phyloP scores from a whole-genome alignment of 2,329 filamentous ascomycete species.

The Aspergillus texensis region DNA sequence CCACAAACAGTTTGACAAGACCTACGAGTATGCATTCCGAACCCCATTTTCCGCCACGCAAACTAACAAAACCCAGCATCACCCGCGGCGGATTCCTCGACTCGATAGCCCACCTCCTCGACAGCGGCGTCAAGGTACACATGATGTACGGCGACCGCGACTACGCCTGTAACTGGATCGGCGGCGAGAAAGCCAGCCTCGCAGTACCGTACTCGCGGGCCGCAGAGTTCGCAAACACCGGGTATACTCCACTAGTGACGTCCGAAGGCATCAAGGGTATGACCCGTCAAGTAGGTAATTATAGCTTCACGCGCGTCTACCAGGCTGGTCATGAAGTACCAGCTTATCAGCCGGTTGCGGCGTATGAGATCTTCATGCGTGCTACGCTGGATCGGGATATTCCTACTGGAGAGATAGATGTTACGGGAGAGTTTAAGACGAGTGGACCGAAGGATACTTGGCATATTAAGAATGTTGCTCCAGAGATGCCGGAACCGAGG shows the following conservation, averaged over 20 bases:
- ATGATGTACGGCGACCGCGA: slow-evolving; percentile 63
- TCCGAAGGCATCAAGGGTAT: slow-evolving; percentile 48
- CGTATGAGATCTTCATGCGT: slow-evolving; percentile 58
- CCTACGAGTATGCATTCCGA: slow-evolving; percentile 42
- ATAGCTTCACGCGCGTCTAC: slow-evolving; percentile 53
- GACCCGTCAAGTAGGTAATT: slow-evolving; percentile 52
- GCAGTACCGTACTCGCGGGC: slow-evolving; percentile 50
- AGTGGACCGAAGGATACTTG: slow-evolving; percentile 43
- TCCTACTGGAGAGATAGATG: slow-evolving; percentile 50
- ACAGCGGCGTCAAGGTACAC: slow-evolving; percentile 59
- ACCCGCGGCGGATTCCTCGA: slow-evolving; percentile 34
- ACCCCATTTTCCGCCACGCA: fast-evolving
- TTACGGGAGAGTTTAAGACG: slow-evolving; percentile 34
- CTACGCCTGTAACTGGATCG: slow-evolving; percentile 61
- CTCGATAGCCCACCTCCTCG: slow-evolving; percentile 53
- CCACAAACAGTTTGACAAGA: slow-evolving; percentile 54
- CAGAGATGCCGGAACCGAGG: slow-evolving; percentile 41
- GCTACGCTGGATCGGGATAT: slow-evolving; percentile 56
- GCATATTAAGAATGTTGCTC: slow-evolving; percentile 50
- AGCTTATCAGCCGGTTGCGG: slow-evolving; percentile 58
- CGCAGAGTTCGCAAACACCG: slow-evolving; percentile 51
- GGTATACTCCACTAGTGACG: slow-evolving; percentile 50
- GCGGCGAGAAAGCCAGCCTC: slow-evolving; percentile 56
- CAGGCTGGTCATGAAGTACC: slow-evolving; percentile 54
- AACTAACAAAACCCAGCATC: background rate